A percentile compares a stretch with the other conserved stretches of the same genome.
Evolutionary conservation across 495 filamentous ascomycete genomes (phyloP).

Genomic region (Chaetomidium leptoderma): DNA sequence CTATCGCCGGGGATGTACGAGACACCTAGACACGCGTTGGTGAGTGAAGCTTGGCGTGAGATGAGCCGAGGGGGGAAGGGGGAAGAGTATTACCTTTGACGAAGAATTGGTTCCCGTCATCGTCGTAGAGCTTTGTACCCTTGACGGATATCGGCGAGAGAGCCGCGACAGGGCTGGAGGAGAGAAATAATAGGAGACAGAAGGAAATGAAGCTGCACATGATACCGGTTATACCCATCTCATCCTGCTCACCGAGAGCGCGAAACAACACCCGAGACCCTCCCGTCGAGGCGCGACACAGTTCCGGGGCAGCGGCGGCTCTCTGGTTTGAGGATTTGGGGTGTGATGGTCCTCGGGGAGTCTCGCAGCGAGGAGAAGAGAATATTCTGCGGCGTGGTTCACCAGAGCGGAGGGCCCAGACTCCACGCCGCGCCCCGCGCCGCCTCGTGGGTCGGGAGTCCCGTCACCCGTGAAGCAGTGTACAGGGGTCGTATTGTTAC

Average conservation of each 20-base stretch:
- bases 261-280: background rate
- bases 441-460: no score
- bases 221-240: background rate
- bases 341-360: background rate
- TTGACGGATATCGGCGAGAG: constrained; percentile 17
- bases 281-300: background rate
- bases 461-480: no score
- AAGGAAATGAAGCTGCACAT: background rate
- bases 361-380: no score
- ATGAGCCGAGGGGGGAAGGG: constrained; percentile 2
- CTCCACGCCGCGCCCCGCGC: no score
- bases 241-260: background rate
- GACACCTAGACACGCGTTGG: constrained; percentile 26
- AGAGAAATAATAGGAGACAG: background rate
- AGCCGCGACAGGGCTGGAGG: background rate
- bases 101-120: constrained; percentile 71
- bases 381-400: no score
- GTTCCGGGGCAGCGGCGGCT: background rate
- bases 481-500: no score
- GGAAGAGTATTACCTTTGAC: constrained; percentile 52
- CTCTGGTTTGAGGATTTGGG: background rate
- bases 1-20: constrained; percentile 4
- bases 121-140: constrained; percentile 77
- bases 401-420: no score
- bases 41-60: background rate